Percentiles rank a stretch among this genome's conserved stretches.
Conservation (phyloP, 2,329 filamentous ascomycete genomes). For the Ophiosphaerella narmari region DNA sequence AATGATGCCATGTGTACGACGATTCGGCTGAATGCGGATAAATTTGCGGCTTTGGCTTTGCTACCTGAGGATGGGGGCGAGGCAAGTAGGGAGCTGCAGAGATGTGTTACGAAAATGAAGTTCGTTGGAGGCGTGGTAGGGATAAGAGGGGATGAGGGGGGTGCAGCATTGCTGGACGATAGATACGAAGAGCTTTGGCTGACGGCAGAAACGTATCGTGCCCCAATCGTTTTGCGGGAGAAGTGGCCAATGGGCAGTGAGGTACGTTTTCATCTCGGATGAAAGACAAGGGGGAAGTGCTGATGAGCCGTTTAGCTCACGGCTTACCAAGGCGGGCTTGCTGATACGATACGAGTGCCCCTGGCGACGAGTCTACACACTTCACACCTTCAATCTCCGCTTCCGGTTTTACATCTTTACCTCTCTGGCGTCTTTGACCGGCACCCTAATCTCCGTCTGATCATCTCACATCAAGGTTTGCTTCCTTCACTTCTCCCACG, state of each 20-base stretch:
- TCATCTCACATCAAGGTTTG: slow-evolving; percentile 59
- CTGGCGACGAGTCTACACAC: slow-evolving; percentile 40
- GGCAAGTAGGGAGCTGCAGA: slow-evolving; percentile 44
- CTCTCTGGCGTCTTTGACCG: slow-evolving; percentile 60
- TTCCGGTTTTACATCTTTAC: slow-evolving; percentile 57
- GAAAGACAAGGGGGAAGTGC: background rate
- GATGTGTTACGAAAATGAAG: slow-evolving; percentile 50
- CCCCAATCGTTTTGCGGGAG: slow-evolving; percentile 40
- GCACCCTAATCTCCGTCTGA: slow-evolving; percentile 59
- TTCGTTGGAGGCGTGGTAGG: slow-evolving; percentile 58
- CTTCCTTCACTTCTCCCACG: slow-evolving; percentile 62
- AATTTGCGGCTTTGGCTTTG: slow-evolving; percentile 51
- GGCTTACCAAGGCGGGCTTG: slow-evolving; percentile 16
- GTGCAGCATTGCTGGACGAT: slow-evolving; percentile 52
- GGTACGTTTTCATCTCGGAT: slow-evolving; percentile 7
- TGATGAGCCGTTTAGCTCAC: slow-evolving; percentile 8
- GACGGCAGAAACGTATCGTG: slow-evolving; percentile 46
- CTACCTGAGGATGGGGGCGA: slow-evolving; percentile 43
- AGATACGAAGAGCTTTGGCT: slow-evolving; percentile 52
- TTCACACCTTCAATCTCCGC: slow-evolving; percentile 57
- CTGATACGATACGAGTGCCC: slow-evolving; percentile 14
- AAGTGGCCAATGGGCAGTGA: slow-evolving; percentile 23
- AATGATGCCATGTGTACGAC: slow-evolving; percentile 31
- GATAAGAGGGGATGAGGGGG: slow-evolving; percentile 33
- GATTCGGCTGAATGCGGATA: slow-evolving; percentile 33